phyloP scores from a whole-genome alignment of 148 eudicot genomes.

The Camellia lanceoleosa region DNA sequence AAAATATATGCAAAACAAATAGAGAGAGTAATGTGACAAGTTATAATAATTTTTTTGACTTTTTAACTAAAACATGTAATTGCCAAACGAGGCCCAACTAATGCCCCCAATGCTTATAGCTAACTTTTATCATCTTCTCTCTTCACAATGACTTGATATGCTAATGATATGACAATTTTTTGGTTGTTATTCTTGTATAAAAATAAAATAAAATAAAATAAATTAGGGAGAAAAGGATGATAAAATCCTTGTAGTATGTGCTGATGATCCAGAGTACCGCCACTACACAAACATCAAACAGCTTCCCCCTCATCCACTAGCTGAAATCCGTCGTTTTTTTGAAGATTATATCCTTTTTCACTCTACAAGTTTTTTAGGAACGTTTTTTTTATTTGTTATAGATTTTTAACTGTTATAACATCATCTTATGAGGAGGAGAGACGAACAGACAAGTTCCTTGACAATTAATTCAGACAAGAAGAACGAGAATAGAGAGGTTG shows the following conservation, averaged over 20 bases:
- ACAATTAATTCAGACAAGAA: conserved; percentile 48
- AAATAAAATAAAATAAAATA: no score
- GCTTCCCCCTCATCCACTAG: conserved; percentile 76
- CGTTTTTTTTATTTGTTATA: no score
- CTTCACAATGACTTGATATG: neutral
- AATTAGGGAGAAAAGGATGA: conserved; percentile 83
- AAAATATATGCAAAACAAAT: no score
- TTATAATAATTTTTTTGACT: no score
- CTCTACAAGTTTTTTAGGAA: neutral
- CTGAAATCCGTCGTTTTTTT: conserved; percentile 80
- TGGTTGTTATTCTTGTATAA: no score
- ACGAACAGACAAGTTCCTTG: conserved; percentile 14
- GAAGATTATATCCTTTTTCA: conserved; percentile 73
- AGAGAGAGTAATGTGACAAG: no score
- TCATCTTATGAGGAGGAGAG: neutral
- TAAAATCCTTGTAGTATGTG: conserved; percentile 87
- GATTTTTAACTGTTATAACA: neutral
- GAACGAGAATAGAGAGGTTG: conserved; percentile 71
- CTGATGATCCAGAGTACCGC: conserved; percentile 85
- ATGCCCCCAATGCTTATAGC: neutral
- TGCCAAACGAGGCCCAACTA: no score
- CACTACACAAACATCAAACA: conserved; percentile 68
- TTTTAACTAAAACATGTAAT: no score
- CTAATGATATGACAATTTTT: neutral
- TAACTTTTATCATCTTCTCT: neutral